Conservation (phyloP, 176 grass and related monocot species). For the Areca catechu region DNA sequence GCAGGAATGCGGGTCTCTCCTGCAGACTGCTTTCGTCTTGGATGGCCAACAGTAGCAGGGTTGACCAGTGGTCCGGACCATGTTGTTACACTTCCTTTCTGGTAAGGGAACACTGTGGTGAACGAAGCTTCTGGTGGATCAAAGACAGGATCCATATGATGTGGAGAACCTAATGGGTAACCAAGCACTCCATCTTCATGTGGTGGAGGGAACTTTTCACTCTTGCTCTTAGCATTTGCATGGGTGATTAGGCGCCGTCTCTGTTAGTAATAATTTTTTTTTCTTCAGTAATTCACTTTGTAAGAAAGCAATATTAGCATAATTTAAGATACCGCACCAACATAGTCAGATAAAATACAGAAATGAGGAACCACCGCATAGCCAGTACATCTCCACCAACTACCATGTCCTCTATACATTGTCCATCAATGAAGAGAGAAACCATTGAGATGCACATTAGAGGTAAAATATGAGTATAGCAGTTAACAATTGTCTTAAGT, state of each 20-base stretch:
- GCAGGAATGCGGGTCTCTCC: background rate
- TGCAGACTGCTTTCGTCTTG: conserved; percentile 8
- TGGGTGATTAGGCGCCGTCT: conserved; percentile 12
- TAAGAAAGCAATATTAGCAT: no score
- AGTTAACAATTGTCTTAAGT: no score
- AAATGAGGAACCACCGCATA: no score
- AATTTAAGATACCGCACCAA: no score
- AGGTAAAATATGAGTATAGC: no score
- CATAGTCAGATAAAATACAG: background rate
- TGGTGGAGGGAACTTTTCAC: conserved; percentile 13
- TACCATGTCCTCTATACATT: no score
- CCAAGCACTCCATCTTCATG: conserved; percentile 13
- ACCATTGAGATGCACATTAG: background rate
- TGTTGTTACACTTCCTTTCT: background rate
- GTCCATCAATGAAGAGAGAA: background rate
- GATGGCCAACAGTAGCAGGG: background rate
- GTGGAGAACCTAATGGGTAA: conserved; percentile 1
- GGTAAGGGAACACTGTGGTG: background rate
- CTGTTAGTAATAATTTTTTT: background rate
- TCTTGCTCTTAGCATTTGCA: conserved; percentile 17
- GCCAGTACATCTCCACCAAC: no score
- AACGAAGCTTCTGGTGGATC: conserved; percentile 3
- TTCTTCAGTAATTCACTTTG: no score
- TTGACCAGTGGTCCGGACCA: conserved; percentile 7
- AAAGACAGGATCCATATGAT: conserved; percentile 3